Evolutionary conservation across 139 green algal genomes (phyloP).

Genomic region (Coccomyxa sp.): DNA sequence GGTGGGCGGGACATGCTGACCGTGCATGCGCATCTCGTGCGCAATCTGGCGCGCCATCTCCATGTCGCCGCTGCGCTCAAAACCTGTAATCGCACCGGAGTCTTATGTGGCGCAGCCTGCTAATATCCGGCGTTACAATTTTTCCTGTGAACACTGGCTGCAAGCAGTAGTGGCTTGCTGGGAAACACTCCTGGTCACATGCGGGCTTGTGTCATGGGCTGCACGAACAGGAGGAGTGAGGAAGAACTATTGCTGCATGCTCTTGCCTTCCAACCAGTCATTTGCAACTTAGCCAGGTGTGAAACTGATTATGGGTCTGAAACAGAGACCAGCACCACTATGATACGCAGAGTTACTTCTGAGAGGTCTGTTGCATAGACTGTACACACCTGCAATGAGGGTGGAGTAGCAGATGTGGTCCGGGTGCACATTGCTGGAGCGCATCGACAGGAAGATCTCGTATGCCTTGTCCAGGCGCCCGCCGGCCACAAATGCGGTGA

Average conservation of each 20-base stretch:
- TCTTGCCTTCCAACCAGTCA: neutral
- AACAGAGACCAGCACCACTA: neutral
- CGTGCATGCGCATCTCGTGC: neutral
- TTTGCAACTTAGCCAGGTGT: neutral
- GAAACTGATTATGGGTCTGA: neutral
- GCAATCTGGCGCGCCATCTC: neutral
- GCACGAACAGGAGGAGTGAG: neutral
- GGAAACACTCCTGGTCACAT: too few species aligned
- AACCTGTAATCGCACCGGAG: too few species aligned
- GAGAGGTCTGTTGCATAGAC: neutral
- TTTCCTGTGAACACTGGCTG: too few species aligned
- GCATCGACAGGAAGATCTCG: conserved; percentile 3
- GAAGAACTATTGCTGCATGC: neutral
- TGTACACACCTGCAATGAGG: conserved; percentile 4
- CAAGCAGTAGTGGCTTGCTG: too few species aligned
- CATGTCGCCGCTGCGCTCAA: neutral
- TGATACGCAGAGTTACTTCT: neutral
- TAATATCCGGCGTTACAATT: too few species aligned
- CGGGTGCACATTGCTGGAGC: neutral
- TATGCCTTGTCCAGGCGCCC: conserved; percentile 5
- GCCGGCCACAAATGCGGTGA: conserved; percentile 20
- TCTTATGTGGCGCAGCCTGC: too few species aligned
- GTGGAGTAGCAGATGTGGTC: conserved; percentile 12
- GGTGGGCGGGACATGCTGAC: neutral
- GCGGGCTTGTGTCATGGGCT: neutral